A percentile compares a stretch with the other conserved stretches of the same genome.
These are phyloP conservation scores for Kalanchoe fedtschenkoi DNA, from an alignment of 164 flowering plant genomes.

Conservation along the genomic window DNA sequence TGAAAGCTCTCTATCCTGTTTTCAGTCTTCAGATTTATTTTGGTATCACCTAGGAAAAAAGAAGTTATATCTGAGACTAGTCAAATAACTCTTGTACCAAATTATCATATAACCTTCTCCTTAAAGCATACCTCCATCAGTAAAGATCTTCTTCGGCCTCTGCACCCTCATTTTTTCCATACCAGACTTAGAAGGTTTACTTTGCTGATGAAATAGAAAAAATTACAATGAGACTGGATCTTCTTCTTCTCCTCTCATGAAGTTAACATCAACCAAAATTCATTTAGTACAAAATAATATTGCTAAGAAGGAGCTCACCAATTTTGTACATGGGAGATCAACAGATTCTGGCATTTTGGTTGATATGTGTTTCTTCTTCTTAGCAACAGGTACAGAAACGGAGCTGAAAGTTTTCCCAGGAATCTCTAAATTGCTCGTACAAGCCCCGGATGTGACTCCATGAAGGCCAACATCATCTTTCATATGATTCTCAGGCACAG, in stretches of 20 bases:
- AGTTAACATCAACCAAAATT: neutral
- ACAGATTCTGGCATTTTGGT: neutral
- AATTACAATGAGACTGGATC: neutral
- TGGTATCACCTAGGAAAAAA: neutral
- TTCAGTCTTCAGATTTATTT: neutral
- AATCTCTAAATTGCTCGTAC: neutral
- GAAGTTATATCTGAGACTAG: neutral
- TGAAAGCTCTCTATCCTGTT: neutral
- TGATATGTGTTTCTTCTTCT: constrained; percentile 5
- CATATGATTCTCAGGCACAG: neutral
- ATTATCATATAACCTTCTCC: neutral
- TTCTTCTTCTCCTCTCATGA: neutral
- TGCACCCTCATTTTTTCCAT: neutral
- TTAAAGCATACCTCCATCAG: neutral
- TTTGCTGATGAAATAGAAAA: constrained; percentile 1
- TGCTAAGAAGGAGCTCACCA: constrained; percentile 1
- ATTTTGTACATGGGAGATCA: neutral
- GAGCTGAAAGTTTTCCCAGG: neutral
- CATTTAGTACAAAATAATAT: neutral
- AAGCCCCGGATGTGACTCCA: neutral
- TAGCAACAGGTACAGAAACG: neutral
- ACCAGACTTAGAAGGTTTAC: neutral
- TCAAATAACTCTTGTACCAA: neutral
- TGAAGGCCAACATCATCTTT: neutral
- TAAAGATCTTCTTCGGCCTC: neutral